Evolutionary conservation across 2,329 filamentous ascomycete genomes (phyloP), one percentile per base, ranked within the genome.

Genomic region (Aspergillus clavatus): DNA sequence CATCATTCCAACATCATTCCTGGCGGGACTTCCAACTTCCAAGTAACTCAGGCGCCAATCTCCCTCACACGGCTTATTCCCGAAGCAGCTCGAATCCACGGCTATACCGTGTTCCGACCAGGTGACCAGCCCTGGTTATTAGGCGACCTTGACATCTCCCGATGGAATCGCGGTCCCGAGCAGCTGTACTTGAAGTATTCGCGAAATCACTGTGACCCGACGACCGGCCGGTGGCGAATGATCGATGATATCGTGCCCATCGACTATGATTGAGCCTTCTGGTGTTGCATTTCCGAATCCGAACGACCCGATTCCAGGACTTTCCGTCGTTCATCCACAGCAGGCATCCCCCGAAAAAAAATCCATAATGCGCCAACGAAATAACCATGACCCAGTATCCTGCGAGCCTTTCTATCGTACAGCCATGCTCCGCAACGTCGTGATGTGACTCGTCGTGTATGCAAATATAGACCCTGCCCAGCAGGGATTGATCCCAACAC

Each of bases 161-260:
- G 27, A 18, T 46, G 43, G 47, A 29, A 40, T 5, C 28, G 24
- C 4, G n/a, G 40, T 4, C 28, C 43, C 4, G 47, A 49, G 11
- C 40, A 46, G 39, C 18, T 40, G 2, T 49, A 33, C 7, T 21
- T 49, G 28, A 38, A 31, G 14, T 49, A 40, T 38, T 23, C 38
- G 11, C 22, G 40, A 21, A 28, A 40, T 29, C 27, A 8, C 10
- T 11, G 22, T 5, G 37, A 38, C 4, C 16, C 11, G 19, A 29
- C 18, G 2, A 27, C 24, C 5, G 23, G 10, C 1, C n/a, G 7
- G 1, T 49, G 40, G 47, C 10, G 14, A 4, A n/a, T 42, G 21
- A 28, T 24, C 22, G 40, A 49, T 36, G 47, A 49, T 10, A 28
- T 28, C 38, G 43, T 43, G 19, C 43, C 43, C 11, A 41, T 49